Conservation (phyloP, 2,329 filamentous ascomycete species). For the Neonectria neomacrospora region DNA sequence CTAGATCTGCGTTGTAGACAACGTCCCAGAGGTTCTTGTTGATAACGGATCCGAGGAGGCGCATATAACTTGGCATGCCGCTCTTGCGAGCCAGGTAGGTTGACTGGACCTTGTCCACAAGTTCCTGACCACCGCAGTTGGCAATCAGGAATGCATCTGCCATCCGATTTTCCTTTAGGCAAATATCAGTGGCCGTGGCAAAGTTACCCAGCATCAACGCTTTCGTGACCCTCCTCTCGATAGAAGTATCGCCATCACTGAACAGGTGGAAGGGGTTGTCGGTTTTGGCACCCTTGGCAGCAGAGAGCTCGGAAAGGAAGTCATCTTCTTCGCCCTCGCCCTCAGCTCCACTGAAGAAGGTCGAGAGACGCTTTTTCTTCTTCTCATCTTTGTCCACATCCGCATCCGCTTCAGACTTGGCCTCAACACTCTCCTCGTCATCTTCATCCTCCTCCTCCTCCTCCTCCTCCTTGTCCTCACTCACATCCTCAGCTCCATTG, state of each 20-base stretch:
- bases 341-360: slow-evolving; percentile 78
- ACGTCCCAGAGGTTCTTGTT: slow-evolving; percentile 98
- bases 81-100: slow-evolving; percentile 88
- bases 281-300: slow-evolving; percentile 91
- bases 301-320: slow-evolving; percentile 85
- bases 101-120: slow-evolving; percentile 92
- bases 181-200: slow-evolving; percentile 87
- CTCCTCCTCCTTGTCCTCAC: slow-evolving; percentile 43
- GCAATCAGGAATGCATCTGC: slow-evolving; percentile 98
- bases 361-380: slow-evolving; percentile 74
- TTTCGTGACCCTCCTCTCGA: slow-evolving; percentile 88
- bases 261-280: slow-evolving; percentile 95
- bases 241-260: slow-evolving; percentile 81
- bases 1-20: slow-evolving; percentile 93
- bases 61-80: slow-evolving; percentile 88
- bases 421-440: slow-evolving; percentile 28
- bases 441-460: slow-evolving; percentile 35
- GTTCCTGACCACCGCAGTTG: slow-evolving; percentile 92
- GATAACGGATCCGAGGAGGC: slow-evolving; percentile 89
- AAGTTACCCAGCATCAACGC: slow-evolving; percentile 92
- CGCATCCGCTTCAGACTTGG: slow-evolving; percentile 40
- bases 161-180: slow-evolving; percentile 86
- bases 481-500: slow-evolving; percentile 56
- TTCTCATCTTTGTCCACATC: slow-evolving; percentile 54
- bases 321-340: slow-evolving; percentile 81